phyloP scores from a whole-genome alignment of 805 yeast genomes.

The Candida succiphila region DNA sequence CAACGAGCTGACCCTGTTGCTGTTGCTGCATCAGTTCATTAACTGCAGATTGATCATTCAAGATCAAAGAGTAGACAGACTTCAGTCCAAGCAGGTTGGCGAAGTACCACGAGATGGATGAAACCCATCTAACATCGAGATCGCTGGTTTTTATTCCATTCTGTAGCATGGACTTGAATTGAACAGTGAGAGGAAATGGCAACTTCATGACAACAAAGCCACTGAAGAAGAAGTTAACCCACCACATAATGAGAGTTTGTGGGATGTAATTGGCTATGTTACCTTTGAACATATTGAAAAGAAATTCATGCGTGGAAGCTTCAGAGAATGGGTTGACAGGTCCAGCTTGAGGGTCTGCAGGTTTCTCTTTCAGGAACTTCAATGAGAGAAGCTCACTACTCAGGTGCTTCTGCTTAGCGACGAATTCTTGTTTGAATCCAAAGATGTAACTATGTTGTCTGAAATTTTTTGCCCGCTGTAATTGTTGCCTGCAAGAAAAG shows the following conservation, averaged over 20 bases:
- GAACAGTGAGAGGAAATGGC: conserved; percentile 85
- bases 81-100: conserved; percentile 76
- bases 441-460: conserved; percentile 40
- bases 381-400: conserved; percentile 46
- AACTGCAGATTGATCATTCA: conserved; percentile 41
- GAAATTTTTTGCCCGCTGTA: conserved; percentile 50
- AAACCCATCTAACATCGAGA: conserved; percentile 84
- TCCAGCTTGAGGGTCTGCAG: conserved; percentile 24
- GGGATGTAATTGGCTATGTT: conserved; percentile 81
- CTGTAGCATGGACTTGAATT: conserved; percentile 90
- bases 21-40: conserved; percentile 34
- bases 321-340: conserved; percentile 60
- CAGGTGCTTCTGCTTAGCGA: conserved; percentile 43
- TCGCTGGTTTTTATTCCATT: conserved; percentile 77
- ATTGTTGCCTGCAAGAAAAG: conserved; percentile 33
- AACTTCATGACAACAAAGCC: conserved; percentile 82
- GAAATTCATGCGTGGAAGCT: conserved; percentile 58
- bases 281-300: conserved; percentile 70
- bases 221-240: conserved; percentile 90
- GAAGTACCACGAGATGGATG: conserved; percentile 93
- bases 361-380: conserved; percentile 41
- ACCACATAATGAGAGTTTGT: conserved; percentile 89
- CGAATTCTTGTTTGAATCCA: conserved; percentile 38
- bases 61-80: conserved; percentile 64
- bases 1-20: conserved; percentile 20